Base-by-base conservation (phyloP, 345 rosid genomes). In the Corchorus capsularis region DNA sequence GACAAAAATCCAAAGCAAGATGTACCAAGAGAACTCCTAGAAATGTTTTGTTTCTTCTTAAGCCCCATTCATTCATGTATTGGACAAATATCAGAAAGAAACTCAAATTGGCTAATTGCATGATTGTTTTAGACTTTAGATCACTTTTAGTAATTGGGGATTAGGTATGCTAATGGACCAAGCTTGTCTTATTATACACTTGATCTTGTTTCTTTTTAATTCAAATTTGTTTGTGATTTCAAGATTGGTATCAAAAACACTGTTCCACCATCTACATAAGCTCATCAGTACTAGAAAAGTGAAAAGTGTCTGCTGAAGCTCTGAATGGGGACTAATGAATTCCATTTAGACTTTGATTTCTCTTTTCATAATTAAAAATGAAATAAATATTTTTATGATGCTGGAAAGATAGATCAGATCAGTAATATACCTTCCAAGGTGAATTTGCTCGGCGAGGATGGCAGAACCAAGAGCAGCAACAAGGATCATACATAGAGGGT, bases 401-500 rank as follows among this genome's bases (percentile, higher is more conserved):
- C 56, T 32, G 53, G 15, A 43, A 45, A 27, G 43, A 9, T 13
- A 32, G 32, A 15, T 39, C 13, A 32, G 32, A 15, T 39, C 1
- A 6, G 1, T 2, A 2, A 3, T 4, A 2, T 82, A 86, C 94
- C 90, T 88, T 83, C 97, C 97, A 54, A 86, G 82, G 78, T 89
- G 91, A 46, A 94, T 83, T 71, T 85, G 85, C 79, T 92, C 94
- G 7, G 82, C 83, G 2, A 94, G 82, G 75, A 91, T 82, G 39
- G 85, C 16, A 46, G 91, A 87, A 45, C 83, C 89, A 66, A 94
- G 86, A 49, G 75, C 62, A 39, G 93, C 84, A 14, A 87, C 94
- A 17, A 89, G 80, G 80, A 92, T 81, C 98, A 88, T 92, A 83
- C 96, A 88, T 0, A 92, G 84, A 68, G 96, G 96, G 79, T 91